phyloP scores from a whole-genome alignment of 371 early-diverging fungal species.

The Mucor irregularis region DNA sequence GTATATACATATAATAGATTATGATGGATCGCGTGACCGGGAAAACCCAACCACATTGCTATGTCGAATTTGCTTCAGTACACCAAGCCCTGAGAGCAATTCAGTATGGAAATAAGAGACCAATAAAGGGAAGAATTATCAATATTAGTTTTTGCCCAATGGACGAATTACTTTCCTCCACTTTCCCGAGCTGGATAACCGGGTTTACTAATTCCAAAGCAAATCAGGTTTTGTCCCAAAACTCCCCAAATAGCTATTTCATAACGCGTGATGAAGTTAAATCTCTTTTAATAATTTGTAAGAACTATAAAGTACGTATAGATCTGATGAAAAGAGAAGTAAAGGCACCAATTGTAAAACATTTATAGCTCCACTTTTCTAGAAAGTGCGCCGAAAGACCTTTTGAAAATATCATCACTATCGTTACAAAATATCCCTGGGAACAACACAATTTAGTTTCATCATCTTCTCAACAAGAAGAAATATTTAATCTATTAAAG shows the following conservation, averaged over 20 bases:
- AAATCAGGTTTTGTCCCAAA: too few relatives aligned
- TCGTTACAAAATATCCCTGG: not conserved
- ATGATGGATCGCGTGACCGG: slow-evolving; percentile 3
- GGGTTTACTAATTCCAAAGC: not conserved
- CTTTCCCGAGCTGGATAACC: not conserved
- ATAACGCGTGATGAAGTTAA: not conserved
- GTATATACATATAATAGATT: not conserved
- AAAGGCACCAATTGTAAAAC: too few relatives aligned
- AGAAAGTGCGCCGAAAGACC: slow-evolving; percentile 1
- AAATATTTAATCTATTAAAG: not conserved
- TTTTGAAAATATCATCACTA: not conserved
- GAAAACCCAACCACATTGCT: not conserved
- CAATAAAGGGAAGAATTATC: not conserved
- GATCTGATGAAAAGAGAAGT: too few relatives aligned
- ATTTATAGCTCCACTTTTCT: not conserved
- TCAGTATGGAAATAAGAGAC: not conserved
- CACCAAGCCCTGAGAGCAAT: not conserved
- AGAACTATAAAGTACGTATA: not conserved
- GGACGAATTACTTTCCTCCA: not conserved
- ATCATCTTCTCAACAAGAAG: not conserved
- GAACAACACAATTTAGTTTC: not conserved
- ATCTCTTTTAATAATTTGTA: not conserved
- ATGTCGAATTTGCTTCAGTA: not conserved
- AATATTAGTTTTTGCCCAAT: not conserved
- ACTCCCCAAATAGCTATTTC: not conserved